A percentile compares a stretch with the other conserved stretches of the same genome.
phyloP scores from a whole-genome alignment of 2,329 filamentous ascomycete species.

The Arthrocladium fulminans region DNA sequence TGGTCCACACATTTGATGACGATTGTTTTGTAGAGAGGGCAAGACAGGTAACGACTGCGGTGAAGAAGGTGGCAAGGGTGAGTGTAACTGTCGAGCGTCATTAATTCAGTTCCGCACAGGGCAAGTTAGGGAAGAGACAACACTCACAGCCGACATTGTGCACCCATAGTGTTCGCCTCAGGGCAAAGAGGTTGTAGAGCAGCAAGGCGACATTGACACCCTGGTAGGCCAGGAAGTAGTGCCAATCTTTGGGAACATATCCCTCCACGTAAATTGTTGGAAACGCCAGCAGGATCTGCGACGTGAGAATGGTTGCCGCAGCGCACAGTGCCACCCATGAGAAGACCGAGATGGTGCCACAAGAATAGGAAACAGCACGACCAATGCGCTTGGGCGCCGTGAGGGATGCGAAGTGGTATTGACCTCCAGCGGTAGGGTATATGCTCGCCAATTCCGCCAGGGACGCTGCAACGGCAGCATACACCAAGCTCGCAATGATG shows the following conservation, averaged over 20 bases:
- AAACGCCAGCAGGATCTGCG: constrained; percentile 16
- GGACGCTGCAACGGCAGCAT: constrained; percentile 46
- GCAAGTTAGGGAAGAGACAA: neutral
- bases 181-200: constrained; percentile 18
- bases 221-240: constrained; percentile 19
- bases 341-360: constrained; percentile 19
- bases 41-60: constrained; percentile 22
- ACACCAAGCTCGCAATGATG: constrained; percentile 44
- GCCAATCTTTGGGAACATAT: constrained; percentile 14
- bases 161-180: constrained; percentile 10
- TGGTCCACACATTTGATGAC: constrained; percentile 13
- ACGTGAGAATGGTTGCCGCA: constrained; percentile 18
- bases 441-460: constrained; percentile 49
- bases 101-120: neutral
- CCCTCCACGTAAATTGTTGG: constrained; percentile 10
- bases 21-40: constrained; percentile 8
- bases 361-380: constrained; percentile 9
- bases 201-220: constrained; percentile 11
- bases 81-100: neutral
- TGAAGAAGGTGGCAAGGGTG: constrained; percentile 24
- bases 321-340: constrained; percentile 21
- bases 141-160: constrained; percentile 16
- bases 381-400: neutral
- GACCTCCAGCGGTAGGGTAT: constrained; percentile 53
- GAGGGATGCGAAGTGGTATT: constrained; percentile 23